Conservation (phyloP, 2,329 filamentous ascomycete genomes). For the Pezicula radicicola region DNA sequence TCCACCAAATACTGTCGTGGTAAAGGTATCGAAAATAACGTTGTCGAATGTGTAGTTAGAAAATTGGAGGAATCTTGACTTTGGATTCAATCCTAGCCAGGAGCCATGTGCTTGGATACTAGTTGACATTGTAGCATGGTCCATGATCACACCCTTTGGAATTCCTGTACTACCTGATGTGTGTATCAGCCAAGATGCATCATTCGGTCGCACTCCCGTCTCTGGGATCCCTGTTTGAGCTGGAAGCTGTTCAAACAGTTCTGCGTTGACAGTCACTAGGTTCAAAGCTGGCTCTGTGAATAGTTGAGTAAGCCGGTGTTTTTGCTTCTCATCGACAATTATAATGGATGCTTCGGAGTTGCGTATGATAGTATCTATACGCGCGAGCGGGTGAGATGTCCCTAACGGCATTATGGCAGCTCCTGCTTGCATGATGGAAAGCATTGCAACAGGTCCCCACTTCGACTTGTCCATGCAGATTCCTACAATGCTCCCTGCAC, state of each 20-base stretch:
- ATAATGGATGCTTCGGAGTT: not conserved
- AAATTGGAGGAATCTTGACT: conserved; percentile 1
- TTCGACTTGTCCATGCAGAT: conserved; percentile 1
- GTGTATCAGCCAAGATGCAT: conserved; percentile 1
- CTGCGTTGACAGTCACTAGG: not conserved
- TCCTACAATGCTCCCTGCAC: not conserved
- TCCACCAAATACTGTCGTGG: not conserved
- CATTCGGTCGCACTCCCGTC: not conserved
- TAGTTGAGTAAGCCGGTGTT: not conserved
- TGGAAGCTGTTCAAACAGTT: conserved; percentile 2
- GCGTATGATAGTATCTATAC: not conserved
- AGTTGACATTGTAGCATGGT: not conserved
- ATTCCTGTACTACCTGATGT: conserved; percentile 1
- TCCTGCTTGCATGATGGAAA: conserved; percentile 2
- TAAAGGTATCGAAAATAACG: conserved; percentile 1
- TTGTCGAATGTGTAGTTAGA: conserved; percentile 1
- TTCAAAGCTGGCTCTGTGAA: not conserved
- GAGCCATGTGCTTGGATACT: conserved; percentile 1
- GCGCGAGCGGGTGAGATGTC: not conserved
- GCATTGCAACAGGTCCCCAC: conserved; percentile 2
- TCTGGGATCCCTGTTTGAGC: not conserved
- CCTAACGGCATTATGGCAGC: conserved; percentile 1
- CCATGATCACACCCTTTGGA: conserved; percentile 1
- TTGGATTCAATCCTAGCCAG: not conserved
- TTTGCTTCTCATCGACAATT: conserved; percentile 1